These are phyloP conservation scores for Trichoderma sp. DNA, from an alignment of 2,329 filamentous ascomycete genomes.

Conservation along the genomic window DNA sequence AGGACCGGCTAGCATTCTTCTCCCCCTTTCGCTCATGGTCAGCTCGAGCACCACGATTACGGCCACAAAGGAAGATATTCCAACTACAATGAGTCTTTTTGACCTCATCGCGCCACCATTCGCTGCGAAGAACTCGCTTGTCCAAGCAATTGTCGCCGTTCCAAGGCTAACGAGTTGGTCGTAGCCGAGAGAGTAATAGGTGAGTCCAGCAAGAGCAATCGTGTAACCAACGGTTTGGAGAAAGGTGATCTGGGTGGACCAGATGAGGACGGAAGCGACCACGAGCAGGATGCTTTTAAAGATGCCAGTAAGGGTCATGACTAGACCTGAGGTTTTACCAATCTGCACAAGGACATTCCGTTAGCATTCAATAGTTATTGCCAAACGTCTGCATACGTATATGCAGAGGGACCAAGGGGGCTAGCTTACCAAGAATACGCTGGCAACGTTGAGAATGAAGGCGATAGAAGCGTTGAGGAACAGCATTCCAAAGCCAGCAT, in stretches of 20 bases:
- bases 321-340: conserved; percentile 80
- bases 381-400: not conserved
- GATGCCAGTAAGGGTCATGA: conserved; percentile 81
- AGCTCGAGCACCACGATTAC: conserved; percentile 27
- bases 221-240: conserved; percentile 77
- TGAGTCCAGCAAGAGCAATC: conserved; percentile 57
- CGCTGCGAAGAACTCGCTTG: conserved; percentile 18
- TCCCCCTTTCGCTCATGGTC: conserved; percentile 1
- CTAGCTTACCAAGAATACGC: conserved; percentile 74
- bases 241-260: conserved; percentile 66
- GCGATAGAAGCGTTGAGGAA: conserved; percentile 73
- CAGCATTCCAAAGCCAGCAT: conserved; percentile 63
- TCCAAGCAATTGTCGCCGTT: not conserved
- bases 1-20: not conserved
- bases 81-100: conserved; percentile 18
- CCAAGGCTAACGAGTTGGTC: conserved; percentile 32
- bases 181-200: conserved; percentile 47
- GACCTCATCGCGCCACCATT: conserved; percentile 8
- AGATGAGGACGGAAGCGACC: conserved; percentile 71
- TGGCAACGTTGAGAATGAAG: conserved; percentile 77
- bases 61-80: conserved; percentile 27
- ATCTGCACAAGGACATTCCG: conserved; percentile 52
- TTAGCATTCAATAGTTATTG: conserved; percentile 16
- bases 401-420: not conserved
- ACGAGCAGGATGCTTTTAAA: conserved; percentile 87